phyloP scores from a whole-genome alignment of 1,284 basidiomycete genomes.

The Somion occarium region DNA sequence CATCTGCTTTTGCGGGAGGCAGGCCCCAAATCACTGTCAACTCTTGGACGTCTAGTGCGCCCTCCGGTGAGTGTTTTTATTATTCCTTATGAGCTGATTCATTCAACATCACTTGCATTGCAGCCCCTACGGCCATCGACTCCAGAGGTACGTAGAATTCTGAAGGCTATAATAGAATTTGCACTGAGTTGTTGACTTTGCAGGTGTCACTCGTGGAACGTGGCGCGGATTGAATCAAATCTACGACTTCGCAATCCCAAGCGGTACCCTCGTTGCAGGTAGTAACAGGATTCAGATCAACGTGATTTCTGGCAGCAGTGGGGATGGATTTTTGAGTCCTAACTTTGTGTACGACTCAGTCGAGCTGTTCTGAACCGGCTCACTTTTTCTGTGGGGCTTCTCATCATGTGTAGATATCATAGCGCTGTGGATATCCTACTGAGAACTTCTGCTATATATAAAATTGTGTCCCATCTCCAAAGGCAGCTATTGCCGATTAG shows the following conservation, averaged over 20 bases:
- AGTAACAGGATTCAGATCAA: constrained; percentile 39
- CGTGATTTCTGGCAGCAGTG: constrained; percentile 38
- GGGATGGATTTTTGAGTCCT: constrained; percentile 37
- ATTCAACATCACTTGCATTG: no score
- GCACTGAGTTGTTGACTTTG: neutral
- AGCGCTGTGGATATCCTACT: no score
- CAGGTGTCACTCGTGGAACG: constrained; percentile 27
- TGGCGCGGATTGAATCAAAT: constrained; percentile 42
- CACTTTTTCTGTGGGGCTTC: no score
- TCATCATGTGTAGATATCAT: no score
- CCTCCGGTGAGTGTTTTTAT: constrained; percentile 31
- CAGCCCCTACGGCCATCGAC: constrained; percentile 36
- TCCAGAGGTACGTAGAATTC: constrained; percentile 27
- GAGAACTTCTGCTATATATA: no score
- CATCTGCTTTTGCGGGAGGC: constrained; percentile 40
- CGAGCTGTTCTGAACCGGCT: constrained; percentile 32
- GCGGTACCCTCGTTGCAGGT: constrained; percentile 35
- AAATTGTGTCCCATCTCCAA: no score
- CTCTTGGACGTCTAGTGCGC: constrained; percentile 33
- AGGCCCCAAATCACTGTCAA: constrained; percentile 40
- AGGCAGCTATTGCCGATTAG: no score
- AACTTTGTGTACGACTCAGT: constrained; percentile 43
- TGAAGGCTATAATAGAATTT: neutral
- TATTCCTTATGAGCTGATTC: no score
- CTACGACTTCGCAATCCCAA: constrained; percentile 36